Base-by-base conservation (phyloP, 2,329 filamentous ascomycete species). In the Cladosporium sp. region DNA sequence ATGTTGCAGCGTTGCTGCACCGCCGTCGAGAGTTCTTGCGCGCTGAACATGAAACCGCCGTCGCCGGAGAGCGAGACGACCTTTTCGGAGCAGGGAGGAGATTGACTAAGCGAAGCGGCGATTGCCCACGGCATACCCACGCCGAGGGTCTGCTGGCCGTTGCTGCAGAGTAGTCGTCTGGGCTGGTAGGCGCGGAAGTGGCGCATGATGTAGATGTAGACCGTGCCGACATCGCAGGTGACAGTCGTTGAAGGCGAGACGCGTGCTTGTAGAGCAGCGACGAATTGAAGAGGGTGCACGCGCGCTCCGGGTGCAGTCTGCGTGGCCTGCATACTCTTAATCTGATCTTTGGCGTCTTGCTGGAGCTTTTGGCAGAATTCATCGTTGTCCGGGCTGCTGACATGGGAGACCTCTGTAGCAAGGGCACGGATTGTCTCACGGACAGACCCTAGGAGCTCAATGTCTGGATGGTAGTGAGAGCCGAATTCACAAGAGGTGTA, bases 41-140 rank as follows among this genome's bases (percentile, higher is more conserved):
- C 76, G 23, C 79, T 80, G 75, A 82, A 83, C 76, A 83, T 81
- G 73, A 83, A 83, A 23, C 81, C 81, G 21, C 81, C 81, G 69
- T 83, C 81, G 49, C 81, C 81, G 64, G 75, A 78, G 53, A 83
- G 66, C 46, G 75, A 79, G 44, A 83, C 72, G 29, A 83, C 80
- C 64, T 83, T 83, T 16, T 76, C 67, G 1, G 76, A 76, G 70
- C 79, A 81, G 0, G 80, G 80, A 4, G 79, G 79, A 3, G 75
- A 70, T 68, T 83, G 81, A 0, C 75, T 72, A 0, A 83, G 73
- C 0, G 79, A 82, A 0, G 81, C 78, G 14, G 79, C 80, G 56
- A 83, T 83, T 6, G 81, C 81, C 80, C 81, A 83, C 0, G 80
- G 81, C 14, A 83, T 75, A 4, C 80, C 81, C 2, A 83, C 80